Conservation (phyloP, 306 rosid species). For the Begonia loranthoides region DNA sequence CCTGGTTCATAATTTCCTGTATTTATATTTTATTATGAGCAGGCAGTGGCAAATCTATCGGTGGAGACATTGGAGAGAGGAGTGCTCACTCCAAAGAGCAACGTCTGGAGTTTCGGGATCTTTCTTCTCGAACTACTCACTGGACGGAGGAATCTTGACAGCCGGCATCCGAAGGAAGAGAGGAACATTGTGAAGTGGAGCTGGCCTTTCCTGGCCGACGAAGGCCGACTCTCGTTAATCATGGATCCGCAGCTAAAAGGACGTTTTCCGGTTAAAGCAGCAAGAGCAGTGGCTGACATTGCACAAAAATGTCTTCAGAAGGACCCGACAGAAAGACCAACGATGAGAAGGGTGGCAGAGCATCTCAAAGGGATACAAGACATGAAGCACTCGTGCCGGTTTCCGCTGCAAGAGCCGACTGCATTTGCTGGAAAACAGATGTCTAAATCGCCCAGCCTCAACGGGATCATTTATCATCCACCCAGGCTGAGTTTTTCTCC, state of each 20-base stretch:
- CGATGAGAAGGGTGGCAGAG: conserved; percentile 83
- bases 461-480: conserved; percentile 50
- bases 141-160: conserved; percentile 76
- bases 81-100: conserved; percentile 95
- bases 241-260: conserved; percentile 92
- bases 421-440: conserved; percentile 43
- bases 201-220: conserved; percentile 77
- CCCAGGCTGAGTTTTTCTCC: conserved; percentile 67
- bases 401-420: conserved; percentile 82
- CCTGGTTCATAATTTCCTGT: conserved; percentile 1
- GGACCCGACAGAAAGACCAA: conserved; percentile 91
- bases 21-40: conserved; percentile 7
- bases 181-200: conserved; percentile 95
- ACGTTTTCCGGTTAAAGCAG: conserved; percentile 84
- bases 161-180: conserved; percentile 92
- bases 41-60: conserved; percentile 89
- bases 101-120: conserved; percentile 90
- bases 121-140: conserved; percentile 90
- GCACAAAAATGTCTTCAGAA: conserved; percentile 87
- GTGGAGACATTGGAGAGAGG: conserved; percentile 92
- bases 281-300: conserved; percentile 73
- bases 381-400: conserved; percentile 62
- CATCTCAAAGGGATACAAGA: conserved; percentile 70
- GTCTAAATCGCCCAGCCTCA: conserved; percentile 86
- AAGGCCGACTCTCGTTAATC: conserved; percentile 64